Percentiles rank a stretch among this genome's conserved stretches.
Evolutionary conservation across 148 eudicot genomes (phyloP).

Genomic region (Limonium bicolor): DNA sequence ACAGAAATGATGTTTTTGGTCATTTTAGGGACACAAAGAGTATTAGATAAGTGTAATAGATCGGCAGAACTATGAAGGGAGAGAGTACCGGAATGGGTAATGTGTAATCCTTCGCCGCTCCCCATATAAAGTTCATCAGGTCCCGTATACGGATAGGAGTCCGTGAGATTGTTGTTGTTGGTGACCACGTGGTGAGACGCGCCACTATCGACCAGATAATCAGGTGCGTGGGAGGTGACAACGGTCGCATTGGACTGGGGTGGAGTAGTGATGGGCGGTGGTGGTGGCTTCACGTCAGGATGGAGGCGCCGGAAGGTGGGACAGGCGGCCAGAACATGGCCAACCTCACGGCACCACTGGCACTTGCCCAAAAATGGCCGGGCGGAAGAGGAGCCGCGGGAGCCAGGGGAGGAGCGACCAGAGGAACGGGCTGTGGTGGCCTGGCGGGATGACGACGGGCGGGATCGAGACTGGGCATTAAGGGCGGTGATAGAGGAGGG

Average conservation of each 20-base stretch:
- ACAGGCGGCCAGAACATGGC: background rate
- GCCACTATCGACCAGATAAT: background rate
- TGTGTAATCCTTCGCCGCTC: background rate
- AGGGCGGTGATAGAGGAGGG: background rate
- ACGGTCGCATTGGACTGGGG: background rate
- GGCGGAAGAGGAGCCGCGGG: background rate
- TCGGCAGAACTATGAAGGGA: background rate
- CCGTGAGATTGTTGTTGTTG: background rate
- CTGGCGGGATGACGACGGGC: background rate
- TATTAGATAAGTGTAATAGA: background rate
- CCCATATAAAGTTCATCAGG: background rate
- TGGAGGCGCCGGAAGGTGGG: background rate
- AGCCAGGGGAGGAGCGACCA: background rate
- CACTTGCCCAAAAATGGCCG: background rate
- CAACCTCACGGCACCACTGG: background rate
- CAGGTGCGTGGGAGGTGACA: background rate
- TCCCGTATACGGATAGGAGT: background rate
- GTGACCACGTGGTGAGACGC: background rate
- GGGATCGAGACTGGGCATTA: background rate
- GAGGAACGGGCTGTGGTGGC: background rate
- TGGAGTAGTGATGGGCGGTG: background rate
- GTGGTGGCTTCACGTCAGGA: background rate
- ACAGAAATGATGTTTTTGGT: background rate
- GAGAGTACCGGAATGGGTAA: background rate
- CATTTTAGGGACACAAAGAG: background rate